These are phyloP conservation scores for Mycosphaerella sp. DNA, from an alignment of 2,329 filamentous ascomycete genomes.

Conservation along the genomic window DNA sequence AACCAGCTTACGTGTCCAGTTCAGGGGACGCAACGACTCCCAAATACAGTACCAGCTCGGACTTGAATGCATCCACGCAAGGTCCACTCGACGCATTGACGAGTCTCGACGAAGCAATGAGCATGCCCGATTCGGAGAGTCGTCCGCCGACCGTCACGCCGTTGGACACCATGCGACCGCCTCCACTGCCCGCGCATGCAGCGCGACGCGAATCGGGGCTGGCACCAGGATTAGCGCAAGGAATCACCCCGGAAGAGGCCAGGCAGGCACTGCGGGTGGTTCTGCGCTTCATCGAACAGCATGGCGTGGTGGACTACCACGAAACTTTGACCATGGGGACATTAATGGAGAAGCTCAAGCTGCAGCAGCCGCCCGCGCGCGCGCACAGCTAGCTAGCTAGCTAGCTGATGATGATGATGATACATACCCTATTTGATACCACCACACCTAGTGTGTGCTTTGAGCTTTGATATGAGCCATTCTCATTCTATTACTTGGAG, in stretches of 20 bases:
- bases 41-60: conserved; percentile 44
- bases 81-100: conserved; percentile 32
- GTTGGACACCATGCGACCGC: conserved; percentile 39
- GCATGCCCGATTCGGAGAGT: conserved; percentile 19
- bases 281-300: conserved; percentile 70
- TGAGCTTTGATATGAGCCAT: background rate
- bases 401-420: background rate
- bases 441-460: background rate
- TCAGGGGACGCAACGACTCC: conserved; percentile 51
- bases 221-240: conserved; percentile 34
- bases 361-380: conserved; percentile 48
- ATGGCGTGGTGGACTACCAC: conserved; percentile 63
- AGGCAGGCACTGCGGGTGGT: conserved; percentile 73
- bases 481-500: background rate
- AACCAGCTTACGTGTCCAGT: conserved; percentile 48
- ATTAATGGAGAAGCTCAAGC: conserved; percentile 76
- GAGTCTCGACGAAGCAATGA: conserved; percentile 39
- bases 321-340: conserved; percentile 74
- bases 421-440: background rate
- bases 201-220: conserved; percentile 15
- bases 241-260: conserved; percentile 78
- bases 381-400: conserved; percentile 19
- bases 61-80: conserved; percentile 33
- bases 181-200: conserved; percentile 37
- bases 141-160: conserved; percentile 26